phyloP scores from a whole-genome alignment of 495 filamentous ascomycete genomes.

The Aspergillus haitiensis region DNA sequence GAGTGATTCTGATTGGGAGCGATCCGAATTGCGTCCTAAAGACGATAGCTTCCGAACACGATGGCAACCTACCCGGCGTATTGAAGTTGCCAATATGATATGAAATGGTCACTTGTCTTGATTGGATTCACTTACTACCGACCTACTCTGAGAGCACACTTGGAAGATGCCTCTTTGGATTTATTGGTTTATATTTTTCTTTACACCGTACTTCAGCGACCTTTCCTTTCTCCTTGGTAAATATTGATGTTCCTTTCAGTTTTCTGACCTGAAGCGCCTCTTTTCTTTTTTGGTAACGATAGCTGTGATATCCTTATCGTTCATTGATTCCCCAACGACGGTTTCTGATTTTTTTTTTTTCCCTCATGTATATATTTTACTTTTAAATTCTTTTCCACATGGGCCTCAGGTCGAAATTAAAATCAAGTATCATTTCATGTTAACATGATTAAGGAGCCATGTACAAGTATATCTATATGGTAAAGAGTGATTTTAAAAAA shows the following conservation, averaged over 20 bases:
- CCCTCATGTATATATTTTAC: neutral
- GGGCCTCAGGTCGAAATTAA: neutral
- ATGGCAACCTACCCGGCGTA: slow-evolving; percentile 19
- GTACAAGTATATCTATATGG: no score
- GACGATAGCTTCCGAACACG: slow-evolving; percentile 16
- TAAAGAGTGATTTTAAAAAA: no score
- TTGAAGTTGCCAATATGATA: slow-evolving; percentile 25
- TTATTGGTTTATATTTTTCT: neutral
- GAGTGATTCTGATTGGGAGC: slow-evolving; percentile 22
- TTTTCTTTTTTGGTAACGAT: neutral
- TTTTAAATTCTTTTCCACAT: neutral
- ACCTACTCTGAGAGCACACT: neutral
- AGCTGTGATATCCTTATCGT: neutral
- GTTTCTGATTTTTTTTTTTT: neutral
- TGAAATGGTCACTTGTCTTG: slow-evolving; percentile 7
- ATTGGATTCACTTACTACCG: neutral
- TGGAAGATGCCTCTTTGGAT: neutral
- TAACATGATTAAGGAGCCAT: neutral
- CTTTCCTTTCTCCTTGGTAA: neutral
- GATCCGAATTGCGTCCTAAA: slow-evolving; percentile 14
- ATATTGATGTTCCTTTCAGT: neutral
- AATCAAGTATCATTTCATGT: neutral
- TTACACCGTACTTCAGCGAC: neutral
- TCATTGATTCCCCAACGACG: neutral
- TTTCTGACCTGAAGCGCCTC: no score